Evolutionary conservation across 1,139 yeast genomes (phyloP).

Genomic region (Hyphopichia fennica): DNA sequence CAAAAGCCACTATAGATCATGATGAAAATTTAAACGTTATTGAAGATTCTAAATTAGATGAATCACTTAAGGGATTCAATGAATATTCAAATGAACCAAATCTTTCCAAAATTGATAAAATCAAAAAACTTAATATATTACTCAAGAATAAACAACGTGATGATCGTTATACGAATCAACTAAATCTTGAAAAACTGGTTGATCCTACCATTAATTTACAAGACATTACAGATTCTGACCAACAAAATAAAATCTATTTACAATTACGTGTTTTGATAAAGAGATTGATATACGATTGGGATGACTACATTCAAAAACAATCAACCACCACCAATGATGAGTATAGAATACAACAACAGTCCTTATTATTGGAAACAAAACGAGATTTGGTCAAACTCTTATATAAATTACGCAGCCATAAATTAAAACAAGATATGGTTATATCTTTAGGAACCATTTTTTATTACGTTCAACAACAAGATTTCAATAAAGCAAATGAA

Average conservation of each 20-base stretch:
- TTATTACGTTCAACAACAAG: constrained; percentile 55
- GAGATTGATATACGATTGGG: constrained; percentile 48
- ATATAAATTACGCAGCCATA: constrained; percentile 52
- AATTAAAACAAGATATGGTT: constrained; percentile 44
- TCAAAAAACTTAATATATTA: constrained; percentile 23
- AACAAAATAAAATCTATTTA: constrained; percentile 30
- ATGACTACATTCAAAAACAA: constrained; percentile 10
- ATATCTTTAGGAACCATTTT: constrained; percentile 62
- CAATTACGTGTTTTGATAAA: constrained; percentile 54
- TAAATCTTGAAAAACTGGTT: constrained; percentile 21
- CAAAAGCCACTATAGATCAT: not conserved
- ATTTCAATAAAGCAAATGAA: constrained; percentile 61
- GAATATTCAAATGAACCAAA: constrained; percentile 16
- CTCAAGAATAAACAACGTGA: constrained; percentile 16
- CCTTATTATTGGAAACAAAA: constrained; percentile 54
- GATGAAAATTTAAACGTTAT: not conserved
- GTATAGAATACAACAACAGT: constrained; percentile 7
- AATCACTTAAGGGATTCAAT: constrained; percentile 20
- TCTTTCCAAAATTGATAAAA: constrained; percentile 22
- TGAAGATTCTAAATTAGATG: constrained; percentile 20
- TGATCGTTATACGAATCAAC: constrained; percentile 14
- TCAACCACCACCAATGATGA: constrained; percentile 5
- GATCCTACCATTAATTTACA: constrained; percentile 26
- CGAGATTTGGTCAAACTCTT: constrained; percentile 60
- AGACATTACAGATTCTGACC: constrained; percentile 32